These are phyloP conservation scores for Acanthamoeba royreba DNA, from an alignment of 208 protist species.

Conservation along the genomic window DNA sequence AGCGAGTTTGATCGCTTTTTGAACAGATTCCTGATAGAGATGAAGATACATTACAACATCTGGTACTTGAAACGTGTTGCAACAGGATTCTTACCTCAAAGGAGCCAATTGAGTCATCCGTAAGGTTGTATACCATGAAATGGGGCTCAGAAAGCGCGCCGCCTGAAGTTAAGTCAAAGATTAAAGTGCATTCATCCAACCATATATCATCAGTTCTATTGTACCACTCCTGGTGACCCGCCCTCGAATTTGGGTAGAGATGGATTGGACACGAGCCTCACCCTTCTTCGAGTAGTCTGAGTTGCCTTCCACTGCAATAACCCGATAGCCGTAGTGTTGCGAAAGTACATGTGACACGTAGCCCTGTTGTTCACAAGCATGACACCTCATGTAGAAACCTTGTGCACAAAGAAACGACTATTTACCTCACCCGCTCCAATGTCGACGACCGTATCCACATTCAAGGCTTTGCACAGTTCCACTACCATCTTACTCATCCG, in stretches of 20 bases:
- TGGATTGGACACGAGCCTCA: background rate
- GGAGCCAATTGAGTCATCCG: background rate
- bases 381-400: background rate
- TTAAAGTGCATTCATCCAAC: too few species aligned
- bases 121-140: slow-evolving; percentile 26
- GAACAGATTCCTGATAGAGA: background rate
- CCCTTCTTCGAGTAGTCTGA: slow-evolving; percentile 22
- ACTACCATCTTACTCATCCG: slow-evolving; percentile 27
- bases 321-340: slow-evolving; percentile 27
- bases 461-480: background rate
- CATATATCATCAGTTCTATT: too few species aligned
- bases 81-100: background rate
- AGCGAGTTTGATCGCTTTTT: background rate
- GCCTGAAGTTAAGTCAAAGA: too few species aligned
- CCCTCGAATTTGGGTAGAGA: background rate
- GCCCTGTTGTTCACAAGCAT: background rate
- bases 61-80: background rate
- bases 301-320: slow-evolving; percentile 37
- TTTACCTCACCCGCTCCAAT: background rate
- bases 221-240: background rate
- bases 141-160: background rate
- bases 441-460: slow-evolving; percentile 20
- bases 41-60: background rate
- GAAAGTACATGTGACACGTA: slow-evolving; percentile 34
- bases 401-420: background rate